Base-by-base conservation (phyloP, 1,284 basidiomycete species). In the Cutaneotrichosporon spelunceum region DNA sequence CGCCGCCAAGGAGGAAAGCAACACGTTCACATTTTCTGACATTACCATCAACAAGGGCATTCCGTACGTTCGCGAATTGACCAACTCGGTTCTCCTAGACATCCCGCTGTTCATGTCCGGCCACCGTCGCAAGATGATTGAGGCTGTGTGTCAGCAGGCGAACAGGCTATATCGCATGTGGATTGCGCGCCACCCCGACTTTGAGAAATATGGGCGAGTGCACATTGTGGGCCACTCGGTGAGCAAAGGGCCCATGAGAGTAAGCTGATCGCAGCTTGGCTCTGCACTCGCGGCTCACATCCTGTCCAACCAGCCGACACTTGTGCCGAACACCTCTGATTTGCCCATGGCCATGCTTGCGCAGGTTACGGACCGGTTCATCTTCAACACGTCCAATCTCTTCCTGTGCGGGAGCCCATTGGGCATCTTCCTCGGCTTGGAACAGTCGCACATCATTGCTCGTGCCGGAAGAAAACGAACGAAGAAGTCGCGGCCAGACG, bases 341-440 rank as follows among this genome's bases (percentile, higher is more conserved):
- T 70, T 83, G 44, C 78, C 80, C 4, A 73, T 74, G 59, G 63
- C 72, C 53, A 77, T 75, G 26, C 66, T 73, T 24, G 65, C 64
- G 10, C 58, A 66, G 23, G 75, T 73, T 1, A 68, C 60, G 33
- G 72, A 79, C 59, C 70, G 78, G 21, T 82, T 82, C 63, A 65
- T 82, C n/a, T 82, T 82, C 78, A 81, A 82, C 59, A 79, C 79
- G 4, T 79, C 79, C 61, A 79, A 78, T 63, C 74, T 84, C 21
- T 84, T 83, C 70, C 75, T 82, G 9, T 75, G 80, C 16, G 84
- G 84, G 6, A 82, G 81, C 57, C 84, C 84, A 1, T 72, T 84
- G 1, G 81, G 82, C 0, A 74, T 85, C 29, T 84, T 84, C 68
- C 73, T 84, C 13, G 83, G 83, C 63, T 72, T 85, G 7, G 79